Evolutionary conservation across 2,329 filamentous ascomycete species (phyloP).

Genomic region (Alternaria ventricosa): DNA sequence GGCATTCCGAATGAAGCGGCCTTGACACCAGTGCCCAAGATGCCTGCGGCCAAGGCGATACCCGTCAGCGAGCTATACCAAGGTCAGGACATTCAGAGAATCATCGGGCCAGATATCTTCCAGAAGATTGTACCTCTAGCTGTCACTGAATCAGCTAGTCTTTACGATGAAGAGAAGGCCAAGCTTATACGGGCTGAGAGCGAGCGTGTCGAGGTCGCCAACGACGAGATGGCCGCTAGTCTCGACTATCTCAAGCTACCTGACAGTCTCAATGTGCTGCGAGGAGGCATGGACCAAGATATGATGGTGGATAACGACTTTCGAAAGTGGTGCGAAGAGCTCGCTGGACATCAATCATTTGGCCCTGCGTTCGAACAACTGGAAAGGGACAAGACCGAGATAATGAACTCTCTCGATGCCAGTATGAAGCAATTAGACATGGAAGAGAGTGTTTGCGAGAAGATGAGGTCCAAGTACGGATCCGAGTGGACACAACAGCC

Average conservation of each 20-base stretch:
- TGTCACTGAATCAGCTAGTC: conserved; percentile 93
- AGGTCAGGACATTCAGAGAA: conserved; percentile 94
- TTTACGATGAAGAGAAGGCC: conserved; percentile 98
- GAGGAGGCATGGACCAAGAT: conserved; percentile 91
- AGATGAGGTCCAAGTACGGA: conserved; percentile 98
- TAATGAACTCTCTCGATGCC: conserved; percentile 74
- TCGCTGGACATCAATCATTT: conserved; percentile 84
- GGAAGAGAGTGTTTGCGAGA: conserved; percentile 98
- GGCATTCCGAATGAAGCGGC: conserved; percentile 85
- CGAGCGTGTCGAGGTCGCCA: conserved; percentile 89
- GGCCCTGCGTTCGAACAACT: conserved; percentile 79
- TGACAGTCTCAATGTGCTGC: conserved; percentile 85
- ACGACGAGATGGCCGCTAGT: conserved; percentile 94
- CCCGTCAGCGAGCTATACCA: conserved; percentile 96
- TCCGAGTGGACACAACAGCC: conserved; percentile 97
- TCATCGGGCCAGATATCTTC: conserved; percentile 96
- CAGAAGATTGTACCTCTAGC: conserved; percentile 95
- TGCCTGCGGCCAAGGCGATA: conserved; percentile 95
- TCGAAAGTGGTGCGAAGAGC: conserved; percentile 89
- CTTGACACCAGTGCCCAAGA: conserved; percentile 81
- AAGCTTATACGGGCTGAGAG: conserved; percentile 93
- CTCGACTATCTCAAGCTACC: conserved; percentile 92
- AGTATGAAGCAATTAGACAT: conserved; percentile 90
- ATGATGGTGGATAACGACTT: conserved; percentile 90
- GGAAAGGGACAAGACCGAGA: conserved; percentile 76